Percentiles rank a stretch among this genome's conserved stretches.
phyloP scores from a whole-genome alignment of 129 eudicot species.

The Glebionis coronaria region DNA sequence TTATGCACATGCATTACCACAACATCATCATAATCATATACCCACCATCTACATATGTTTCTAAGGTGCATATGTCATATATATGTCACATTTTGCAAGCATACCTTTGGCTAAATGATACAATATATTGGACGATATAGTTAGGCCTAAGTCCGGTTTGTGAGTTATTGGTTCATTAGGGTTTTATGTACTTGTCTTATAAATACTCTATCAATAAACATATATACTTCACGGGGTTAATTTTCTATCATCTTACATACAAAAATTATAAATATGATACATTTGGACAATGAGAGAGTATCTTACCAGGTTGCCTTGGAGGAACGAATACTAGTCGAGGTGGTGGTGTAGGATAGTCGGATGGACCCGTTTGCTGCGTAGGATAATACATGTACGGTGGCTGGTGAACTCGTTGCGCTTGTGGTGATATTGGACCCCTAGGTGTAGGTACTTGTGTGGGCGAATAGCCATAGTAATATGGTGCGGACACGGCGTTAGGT shows the following conservation, averaged over 20 bases:
- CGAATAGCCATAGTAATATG: slow-evolving; percentile 59
- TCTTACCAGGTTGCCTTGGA: slow-evolving; percentile 35
- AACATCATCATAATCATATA: slow-evolving; percentile 10
- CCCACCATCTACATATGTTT: not conserved
- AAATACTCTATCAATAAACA: no score
- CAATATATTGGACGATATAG: no score
- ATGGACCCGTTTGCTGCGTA: slow-evolving; percentile 23
- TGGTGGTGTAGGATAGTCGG: slow-evolving; percentile 23
- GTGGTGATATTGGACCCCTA: slow-evolving; percentile 33
- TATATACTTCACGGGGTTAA: no score
- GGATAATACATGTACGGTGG: slow-evolving; percentile 64
- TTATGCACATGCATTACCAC: slow-evolving; percentile 23
- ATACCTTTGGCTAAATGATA: no score
- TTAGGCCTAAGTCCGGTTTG: no score
- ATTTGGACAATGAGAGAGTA: not conserved
- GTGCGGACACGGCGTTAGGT: slow-evolving; percentile 42
- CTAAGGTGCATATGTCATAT: not conserved
- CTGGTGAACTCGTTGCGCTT: slow-evolving; percentile 47
- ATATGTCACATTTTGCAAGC: not conserved
- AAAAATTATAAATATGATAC: no score
- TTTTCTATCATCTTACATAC: no score
- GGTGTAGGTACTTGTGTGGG: slow-evolving; percentile 37
- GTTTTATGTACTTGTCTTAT: no score
- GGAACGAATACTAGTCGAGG: no score
- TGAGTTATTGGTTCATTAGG: no score